Conservation (phyloP, 768 basidiomycete genomes). For the Mycena crocata region DNA sequence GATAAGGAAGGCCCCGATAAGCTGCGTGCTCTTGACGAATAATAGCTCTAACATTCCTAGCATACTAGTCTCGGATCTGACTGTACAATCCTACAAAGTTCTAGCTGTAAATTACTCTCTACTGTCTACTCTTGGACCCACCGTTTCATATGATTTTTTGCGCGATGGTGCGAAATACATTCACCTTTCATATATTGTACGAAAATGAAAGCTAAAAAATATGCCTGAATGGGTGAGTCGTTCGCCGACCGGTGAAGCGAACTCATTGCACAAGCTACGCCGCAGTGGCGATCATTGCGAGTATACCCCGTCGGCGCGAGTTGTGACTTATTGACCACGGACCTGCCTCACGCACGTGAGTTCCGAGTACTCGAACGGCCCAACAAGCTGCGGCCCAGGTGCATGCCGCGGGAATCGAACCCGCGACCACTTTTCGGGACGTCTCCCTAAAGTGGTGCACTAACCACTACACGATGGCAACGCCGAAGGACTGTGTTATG, state of each 20-base stretch:
- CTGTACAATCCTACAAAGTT: no score
- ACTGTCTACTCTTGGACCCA: no score
- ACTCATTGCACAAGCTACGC: neutral
- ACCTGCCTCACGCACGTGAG: neutral
- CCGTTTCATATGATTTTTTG: no score
- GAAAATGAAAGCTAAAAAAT: no score
- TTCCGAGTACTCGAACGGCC: neutral
- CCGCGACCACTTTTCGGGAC: neutral
- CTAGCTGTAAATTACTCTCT: no score
- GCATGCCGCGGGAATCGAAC: neutral
- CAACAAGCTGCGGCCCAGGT: neutral
- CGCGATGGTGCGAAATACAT: no score
- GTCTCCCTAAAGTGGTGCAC: neutral
- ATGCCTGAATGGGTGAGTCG: neutral
- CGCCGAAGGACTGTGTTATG: neutral
- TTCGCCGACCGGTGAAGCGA: neutral
- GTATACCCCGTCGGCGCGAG: neutral
- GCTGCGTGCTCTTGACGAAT: neutral
- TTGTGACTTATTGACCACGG: neutral
- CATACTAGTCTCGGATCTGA: no score
- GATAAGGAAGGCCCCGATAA: constrained; percentile 49
- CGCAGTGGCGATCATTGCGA: neutral
- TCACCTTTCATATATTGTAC: no score
- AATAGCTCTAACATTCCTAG: no score
- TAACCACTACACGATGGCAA: neutral